Base-by-base conservation (phyloP, 1,284 basidiomycete species). In the Mycosarcoma mackinlayi region DNA sequence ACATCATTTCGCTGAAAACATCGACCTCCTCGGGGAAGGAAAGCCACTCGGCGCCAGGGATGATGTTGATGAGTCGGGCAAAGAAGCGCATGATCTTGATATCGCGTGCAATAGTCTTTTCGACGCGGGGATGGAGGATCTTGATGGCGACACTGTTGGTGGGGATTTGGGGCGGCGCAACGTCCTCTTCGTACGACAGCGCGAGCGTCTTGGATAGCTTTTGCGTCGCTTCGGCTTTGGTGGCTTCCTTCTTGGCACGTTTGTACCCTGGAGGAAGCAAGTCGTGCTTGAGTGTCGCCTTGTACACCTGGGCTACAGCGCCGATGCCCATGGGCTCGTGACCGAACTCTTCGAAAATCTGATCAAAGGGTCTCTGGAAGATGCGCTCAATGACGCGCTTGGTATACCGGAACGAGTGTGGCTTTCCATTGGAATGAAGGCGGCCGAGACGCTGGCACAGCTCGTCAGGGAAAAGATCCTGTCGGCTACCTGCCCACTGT, bases 1-100 rank as follows among this genome's bases (percentile, higher is more conserved):
- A 88, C 96, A 99, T 99, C 92, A 99, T 95, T n/a, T 87, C 85
- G 3, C 94, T 92, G 82, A 99, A 99, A 0, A 95, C 93, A 11
- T 88, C 85, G 4, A 98, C 95, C 83, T 99, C 96, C 78, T 98
- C 93, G 0, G 94, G 93, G 11, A 99, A 87, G 10, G 93, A 96
- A 34, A 99, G 84, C 96, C 96, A 99, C 74, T 94, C 87, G 88
- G 97, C 93, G 14, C 94, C 93, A 0, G 96, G 96, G 54, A 98
- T 84, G 18, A 90, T 57, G 55, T 92, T 89, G 73, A 98, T 86
- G 41, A 88, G 83, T 38, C 86, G 86, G 19, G 96, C 94, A 82
- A 98, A 98, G 85, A 97, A 91, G 31, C 87, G 86, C 93, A 98
- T 94, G 84, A 98, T 98, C 53, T 90, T 87, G 51, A 98, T 88